Percentiles rank a stretch among this genome's conserved stretches.
Evolutionary conservation across 768 basidiomycete genomes (phyloP).

Genomic region (Leucocoprinus sp.): DNA sequence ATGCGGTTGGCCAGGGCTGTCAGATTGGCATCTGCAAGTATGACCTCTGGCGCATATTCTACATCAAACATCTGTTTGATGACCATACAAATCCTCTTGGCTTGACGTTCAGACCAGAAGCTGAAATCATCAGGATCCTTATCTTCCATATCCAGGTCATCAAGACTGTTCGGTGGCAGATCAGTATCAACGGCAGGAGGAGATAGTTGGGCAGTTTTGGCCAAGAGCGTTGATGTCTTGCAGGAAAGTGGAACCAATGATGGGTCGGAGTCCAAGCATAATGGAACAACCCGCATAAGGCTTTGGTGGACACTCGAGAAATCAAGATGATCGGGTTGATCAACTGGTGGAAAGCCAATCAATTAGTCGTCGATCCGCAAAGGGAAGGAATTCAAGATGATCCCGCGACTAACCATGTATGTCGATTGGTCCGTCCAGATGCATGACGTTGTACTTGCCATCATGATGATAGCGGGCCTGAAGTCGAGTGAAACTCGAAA

Average conservation of each 20-base stretch:
- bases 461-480: constrained; percentile 92
- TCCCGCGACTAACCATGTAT: constrained; percentile 61
- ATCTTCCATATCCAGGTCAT: constrained; percentile 26
- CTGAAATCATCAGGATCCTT: constrained; percentile 88
- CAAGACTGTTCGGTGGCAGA: constrained; percentile 13
- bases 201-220: not conserved
- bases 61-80: constrained; percentile 80
- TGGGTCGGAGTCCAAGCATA: constrained; percentile 83
- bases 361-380: constrained; percentile 9
- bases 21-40: constrained; percentile 91
- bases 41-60: constrained; percentile 83
- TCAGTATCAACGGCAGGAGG: constrained; percentile 5
- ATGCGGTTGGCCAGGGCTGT: constrained; percentile 79
- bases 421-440: constrained; percentile 76
- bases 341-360: constrained; percentile 38
- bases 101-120: constrained; percentile 89
- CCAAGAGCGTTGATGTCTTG: constrained; percentile 26
- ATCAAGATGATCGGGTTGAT: constrained; percentile 55
- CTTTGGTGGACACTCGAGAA: constrained; percentile 57
- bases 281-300: constrained; percentile 70
- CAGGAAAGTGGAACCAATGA: constrained; percentile 71
- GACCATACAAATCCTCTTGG: constrained; percentile 75
- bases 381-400: not conserved
- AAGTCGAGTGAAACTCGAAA: constrained; percentile 2
- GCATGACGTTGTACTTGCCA: constrained; percentile 95